phyloP scores from a whole-genome alignment of 2,329 filamentous ascomycete genomes.

The Grosmannia clavigera region DNA sequence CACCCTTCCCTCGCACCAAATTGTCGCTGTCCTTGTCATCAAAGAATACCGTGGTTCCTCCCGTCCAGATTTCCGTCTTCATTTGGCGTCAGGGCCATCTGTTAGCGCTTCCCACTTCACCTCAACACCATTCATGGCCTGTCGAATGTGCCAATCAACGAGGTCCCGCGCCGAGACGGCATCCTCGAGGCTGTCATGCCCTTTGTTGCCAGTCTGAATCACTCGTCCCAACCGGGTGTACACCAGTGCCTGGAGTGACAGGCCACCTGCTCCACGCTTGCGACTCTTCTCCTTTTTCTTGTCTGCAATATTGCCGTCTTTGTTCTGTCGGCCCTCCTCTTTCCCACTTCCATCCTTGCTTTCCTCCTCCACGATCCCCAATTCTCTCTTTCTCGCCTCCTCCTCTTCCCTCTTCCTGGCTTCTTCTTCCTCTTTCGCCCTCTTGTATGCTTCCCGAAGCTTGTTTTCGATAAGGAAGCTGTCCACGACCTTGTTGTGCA shows the following conservation, averaged over 20 bases:
- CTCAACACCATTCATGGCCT: slow-evolving; percentile 8
- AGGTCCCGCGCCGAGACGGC: not conserved
- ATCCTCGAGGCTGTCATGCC: not conserved
- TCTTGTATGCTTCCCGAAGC: not conserved
- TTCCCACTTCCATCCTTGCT: not conserved
- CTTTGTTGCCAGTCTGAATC: not conserved
- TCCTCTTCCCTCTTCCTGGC: not conserved
- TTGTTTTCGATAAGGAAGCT: not conserved
- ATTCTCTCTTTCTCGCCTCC: too few species aligned
- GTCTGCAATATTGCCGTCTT: not conserved
- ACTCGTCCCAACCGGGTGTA: not conserved
- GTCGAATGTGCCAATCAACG: not conserved
- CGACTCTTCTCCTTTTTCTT: not conserved
- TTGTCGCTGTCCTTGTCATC: too few species aligned
- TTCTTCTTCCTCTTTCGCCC: not conserved
- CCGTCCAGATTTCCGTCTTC: not conserved
- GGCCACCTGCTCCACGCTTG: not conserved
- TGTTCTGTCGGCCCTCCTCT: not conserved
- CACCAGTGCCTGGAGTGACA: not conserved
- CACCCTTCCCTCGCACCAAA: too few species aligned
- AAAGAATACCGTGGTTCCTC: too few species aligned
- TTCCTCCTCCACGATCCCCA: not conserved
- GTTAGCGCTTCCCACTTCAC: not conserved
- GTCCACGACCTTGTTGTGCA: not conserved
- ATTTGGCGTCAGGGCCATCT: not conserved